Conservation (phyloP, 805 yeast genomes). For the Nakazawaea peltata region DNA sequence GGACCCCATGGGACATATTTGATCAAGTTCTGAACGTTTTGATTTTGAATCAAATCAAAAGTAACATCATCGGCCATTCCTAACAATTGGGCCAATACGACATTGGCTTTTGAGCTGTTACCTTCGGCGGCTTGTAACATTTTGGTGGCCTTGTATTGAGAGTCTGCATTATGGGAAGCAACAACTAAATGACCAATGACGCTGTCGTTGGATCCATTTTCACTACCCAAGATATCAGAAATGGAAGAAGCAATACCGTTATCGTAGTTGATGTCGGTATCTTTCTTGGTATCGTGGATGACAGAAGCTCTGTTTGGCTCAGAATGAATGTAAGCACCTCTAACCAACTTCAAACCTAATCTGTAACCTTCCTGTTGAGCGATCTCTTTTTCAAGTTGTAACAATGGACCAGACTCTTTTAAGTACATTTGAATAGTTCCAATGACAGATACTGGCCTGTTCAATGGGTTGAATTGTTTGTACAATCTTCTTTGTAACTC, state of each 20-base stretch:
- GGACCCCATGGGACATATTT: conserved; percentile 99
- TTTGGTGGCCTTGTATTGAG: conserved; percentile 66
- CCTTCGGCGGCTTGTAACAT: conserved; percentile 25
- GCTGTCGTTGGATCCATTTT: conserved; percentile 32
- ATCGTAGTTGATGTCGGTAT: conserved; percentile 75
- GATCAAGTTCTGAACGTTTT: conserved; percentile 66
- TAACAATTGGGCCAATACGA: conserved; percentile 81
- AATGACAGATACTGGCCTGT: conserved; percentile 57
- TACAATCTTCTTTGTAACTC: conserved; percentile 79
- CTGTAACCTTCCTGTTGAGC: conserved; percentile 60
- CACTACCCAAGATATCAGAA: conserved; percentile 38
- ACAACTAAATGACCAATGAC: conserved; percentile 74
- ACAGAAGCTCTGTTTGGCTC: conserved; percentile 70
- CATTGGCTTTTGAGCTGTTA: conserved; percentile 41
- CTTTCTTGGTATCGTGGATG: conserved; percentile 68
- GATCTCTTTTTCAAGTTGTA: conserved; percentile 53
- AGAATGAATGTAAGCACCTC: conserved; percentile 94
- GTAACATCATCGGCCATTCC: conserved; percentile 96
- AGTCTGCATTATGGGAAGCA: conserved; percentile 81
- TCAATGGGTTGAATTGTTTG: conserved; percentile 56
- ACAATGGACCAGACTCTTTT: conserved; percentile 55
- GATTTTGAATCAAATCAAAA: conserved; percentile 56
- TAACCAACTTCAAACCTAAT: conserved; percentile 80
- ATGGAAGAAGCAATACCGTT: conserved; percentile 57
- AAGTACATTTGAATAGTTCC: conserved; percentile 94